phyloP scores from a whole-genome alignment of 441 rosid species.

The Raphanus hybrid region DNA sequence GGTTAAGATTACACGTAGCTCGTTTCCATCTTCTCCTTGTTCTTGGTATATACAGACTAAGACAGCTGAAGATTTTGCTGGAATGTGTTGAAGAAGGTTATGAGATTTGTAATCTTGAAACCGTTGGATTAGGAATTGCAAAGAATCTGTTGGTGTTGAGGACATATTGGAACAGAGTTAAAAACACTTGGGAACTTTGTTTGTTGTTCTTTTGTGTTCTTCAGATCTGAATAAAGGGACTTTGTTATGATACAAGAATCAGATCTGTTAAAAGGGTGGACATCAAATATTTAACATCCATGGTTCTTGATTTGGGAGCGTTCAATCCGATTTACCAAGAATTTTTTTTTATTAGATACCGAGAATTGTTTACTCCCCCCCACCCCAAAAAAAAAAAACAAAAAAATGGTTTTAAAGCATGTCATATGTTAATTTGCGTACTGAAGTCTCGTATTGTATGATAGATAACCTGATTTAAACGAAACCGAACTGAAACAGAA shows the following conservation, averaged over 20 bases:
- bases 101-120: conserved; percentile 44
- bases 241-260: background rate
- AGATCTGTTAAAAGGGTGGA: background rate
- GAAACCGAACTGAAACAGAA: background rate
- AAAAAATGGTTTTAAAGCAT: background rate
- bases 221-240: conserved; percentile 30
- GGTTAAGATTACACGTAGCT: conserved; percentile 67
- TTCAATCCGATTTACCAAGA: background rate
- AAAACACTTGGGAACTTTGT: background rate
- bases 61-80: conserved; percentile 60
- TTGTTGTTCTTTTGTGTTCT: conserved; percentile 23
- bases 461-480: background rate
- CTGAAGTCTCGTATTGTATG: background rate
- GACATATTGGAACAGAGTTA: conserved; percentile 25
- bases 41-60: conserved; percentile 72
- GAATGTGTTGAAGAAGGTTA: conserved; percentile 6
- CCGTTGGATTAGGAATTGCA: conserved; percentile 43
- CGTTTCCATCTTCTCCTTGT: conserved; percentile 40
- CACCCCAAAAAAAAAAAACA: background rate
- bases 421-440: background rate
- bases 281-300: background rate
- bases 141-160: conserved; percentile 25
- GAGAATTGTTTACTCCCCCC: too few relatives aligned
- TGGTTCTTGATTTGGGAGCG: background rate
- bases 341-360: background rate